Conservation (phyloP, 106 monocot species). For the Hemerocallis citrina region DNA sequence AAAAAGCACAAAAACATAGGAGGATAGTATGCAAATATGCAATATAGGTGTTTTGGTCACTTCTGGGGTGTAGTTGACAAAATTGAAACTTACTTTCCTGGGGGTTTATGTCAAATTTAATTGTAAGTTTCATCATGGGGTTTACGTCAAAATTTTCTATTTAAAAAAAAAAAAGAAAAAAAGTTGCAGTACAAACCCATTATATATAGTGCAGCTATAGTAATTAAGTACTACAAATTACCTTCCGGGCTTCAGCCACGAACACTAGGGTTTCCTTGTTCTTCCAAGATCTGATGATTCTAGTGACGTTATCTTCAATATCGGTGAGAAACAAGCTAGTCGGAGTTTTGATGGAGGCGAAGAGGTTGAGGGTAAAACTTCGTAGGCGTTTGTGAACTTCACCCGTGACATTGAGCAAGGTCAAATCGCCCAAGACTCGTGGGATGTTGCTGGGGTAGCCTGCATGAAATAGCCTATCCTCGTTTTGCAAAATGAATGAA, state of each 20-base stretch:
- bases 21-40: too few species aligned
- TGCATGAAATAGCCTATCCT: constrained; percentile 16
- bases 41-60: too few species aligned
- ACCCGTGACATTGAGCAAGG: constrained; percentile 16
- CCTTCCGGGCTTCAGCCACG: constrained; percentile 18
- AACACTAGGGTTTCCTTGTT: constrained; percentile 9
- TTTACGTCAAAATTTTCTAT: too few species aligned
- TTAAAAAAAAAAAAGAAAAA: background rate
- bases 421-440: constrained; percentile 12
- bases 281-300: constrained; percentile 17
- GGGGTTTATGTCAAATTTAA: too few species aligned
- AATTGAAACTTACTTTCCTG: too few species aligned
- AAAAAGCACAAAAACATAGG: too few species aligned
- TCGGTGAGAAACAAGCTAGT: constrained; percentile 4
- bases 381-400: constrained; percentile 16
- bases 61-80: too few species aligned
- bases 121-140: background rate
- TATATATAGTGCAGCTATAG: too few species aligned
- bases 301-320: constrained; percentile 5
- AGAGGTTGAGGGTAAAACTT: constrained; percentile 2
- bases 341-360: background rate
- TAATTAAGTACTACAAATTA: too few species aligned
- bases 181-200: background rate
- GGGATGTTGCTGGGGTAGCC: constrained; percentile 22
- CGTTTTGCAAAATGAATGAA: constrained; percentile 28